These are phyloP conservation scores for Candida qinlingensis DNA, from an alignment of 805 yeast species.

Conservation along the genomic window DNA sequence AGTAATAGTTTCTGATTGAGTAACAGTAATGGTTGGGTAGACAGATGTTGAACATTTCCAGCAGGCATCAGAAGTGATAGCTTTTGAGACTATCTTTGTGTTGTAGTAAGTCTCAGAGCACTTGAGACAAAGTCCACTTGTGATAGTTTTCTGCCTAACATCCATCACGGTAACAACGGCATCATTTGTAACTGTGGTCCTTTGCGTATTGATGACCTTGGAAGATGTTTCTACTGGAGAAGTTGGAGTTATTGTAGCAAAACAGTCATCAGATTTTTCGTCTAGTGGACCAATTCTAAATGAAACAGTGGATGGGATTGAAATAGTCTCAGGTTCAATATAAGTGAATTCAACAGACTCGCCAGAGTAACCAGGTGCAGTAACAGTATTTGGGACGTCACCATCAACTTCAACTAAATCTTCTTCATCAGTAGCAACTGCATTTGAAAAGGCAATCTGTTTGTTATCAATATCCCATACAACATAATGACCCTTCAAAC, in stretches of 20 bases:
- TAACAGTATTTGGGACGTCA: slow-evolving; percentile 14
- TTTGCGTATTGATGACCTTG: neutral
- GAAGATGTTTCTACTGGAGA: neutral
- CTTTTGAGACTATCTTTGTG: neutral
- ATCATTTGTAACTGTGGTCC: neutral
- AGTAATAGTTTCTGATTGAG: neutral
- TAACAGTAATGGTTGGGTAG: neutral
- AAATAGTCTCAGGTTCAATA: neutral
- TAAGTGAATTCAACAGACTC: neutral
- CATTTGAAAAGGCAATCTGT: slow-evolving; percentile 16
- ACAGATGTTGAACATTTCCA: neutral
- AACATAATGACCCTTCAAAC: slow-evolving; percentile 11
- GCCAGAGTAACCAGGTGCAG: slow-evolving; percentile 6
- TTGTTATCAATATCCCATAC: slow-evolving; percentile 18
- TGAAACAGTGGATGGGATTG: neutral
- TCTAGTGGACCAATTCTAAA: neutral
- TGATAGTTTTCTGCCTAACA: neutral
- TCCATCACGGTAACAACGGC: neutral
- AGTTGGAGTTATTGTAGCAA: no score
- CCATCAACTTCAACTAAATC: slow-evolving; percentile 12
- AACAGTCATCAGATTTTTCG: no score
- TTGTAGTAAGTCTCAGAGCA: neutral
- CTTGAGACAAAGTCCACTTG: neutral
- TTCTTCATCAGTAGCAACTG: slow-evolving; percentile 1
- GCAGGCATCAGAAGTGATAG: neutral